A percentile compares a stretch with the other conserved stretches of the same genome.
phyloP scores from a whole-genome alignment of 2,329 filamentous ascomycete species.

The Cadophora gregata region DNA sequence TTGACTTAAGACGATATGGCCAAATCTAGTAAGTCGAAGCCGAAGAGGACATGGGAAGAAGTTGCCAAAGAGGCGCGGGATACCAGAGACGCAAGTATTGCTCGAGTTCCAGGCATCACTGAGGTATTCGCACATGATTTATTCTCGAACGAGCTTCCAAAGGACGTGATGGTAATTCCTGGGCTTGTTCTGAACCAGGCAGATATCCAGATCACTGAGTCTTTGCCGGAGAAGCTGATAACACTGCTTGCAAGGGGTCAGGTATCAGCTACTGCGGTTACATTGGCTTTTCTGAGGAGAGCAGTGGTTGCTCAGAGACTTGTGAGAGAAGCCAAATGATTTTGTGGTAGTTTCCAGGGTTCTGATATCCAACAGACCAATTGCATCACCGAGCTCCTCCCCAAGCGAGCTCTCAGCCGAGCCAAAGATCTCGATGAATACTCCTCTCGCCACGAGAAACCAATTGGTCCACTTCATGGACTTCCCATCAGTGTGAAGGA shows the following conservation, averaged over 20 bases:
- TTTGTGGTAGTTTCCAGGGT: not conserved
- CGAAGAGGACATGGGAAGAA: constrained; percentile 47
- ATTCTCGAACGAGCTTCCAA: constrained; percentile 28
- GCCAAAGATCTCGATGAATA: constrained; percentile 55
- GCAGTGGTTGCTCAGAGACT: constrained; percentile 58
- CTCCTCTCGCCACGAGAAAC: constrained; percentile 46
- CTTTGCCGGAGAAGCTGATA: constrained; percentile 51
- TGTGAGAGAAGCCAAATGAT: constrained; percentile 37
- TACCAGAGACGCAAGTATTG: constrained; percentile 51
- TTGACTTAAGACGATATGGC: constrained; percentile 43
- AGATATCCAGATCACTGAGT: constrained; percentile 56
- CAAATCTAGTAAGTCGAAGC: constrained; percentile 43
- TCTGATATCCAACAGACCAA: constrained; percentile 40
- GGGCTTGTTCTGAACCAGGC: constrained; percentile 50
- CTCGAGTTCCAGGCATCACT: constrained; percentile 28
- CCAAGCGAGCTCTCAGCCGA: constrained; percentile 51
- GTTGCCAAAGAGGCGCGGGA: constrained; percentile 50
- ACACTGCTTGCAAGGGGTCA: constrained; percentile 50
- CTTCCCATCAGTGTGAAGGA: constrained; percentile 65
- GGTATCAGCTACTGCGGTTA: constrained; percentile 51
- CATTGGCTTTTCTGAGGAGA: constrained; percentile 58
- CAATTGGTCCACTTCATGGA: constrained; percentile 66
- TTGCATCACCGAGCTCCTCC: constrained; percentile 54
- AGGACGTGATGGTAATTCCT: constrained; percentile 42
- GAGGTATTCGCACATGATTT: constrained; percentile 21